Evolutionary conservation across 306 rosid genomes (phyloP).

Genomic region (Pyrus pyrifolia): DNA sequence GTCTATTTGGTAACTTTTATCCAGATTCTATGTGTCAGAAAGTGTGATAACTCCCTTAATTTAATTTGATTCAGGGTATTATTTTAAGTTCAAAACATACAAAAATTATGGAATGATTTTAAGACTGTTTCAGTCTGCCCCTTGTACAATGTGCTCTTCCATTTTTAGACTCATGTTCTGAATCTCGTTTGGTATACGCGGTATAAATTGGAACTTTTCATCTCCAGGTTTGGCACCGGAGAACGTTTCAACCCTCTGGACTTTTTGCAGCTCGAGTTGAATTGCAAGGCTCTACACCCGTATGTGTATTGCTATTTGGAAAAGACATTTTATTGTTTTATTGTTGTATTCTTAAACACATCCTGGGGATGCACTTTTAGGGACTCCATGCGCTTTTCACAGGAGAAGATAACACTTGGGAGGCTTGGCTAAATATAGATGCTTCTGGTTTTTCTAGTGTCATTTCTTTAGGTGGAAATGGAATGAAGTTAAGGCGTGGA

Average conservation of each 20-base stretch:
- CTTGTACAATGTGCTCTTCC: not conserved
- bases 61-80: not conserved
- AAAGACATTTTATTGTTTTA: slow-evolving; percentile 1
- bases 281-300: slow-evolving; percentile 80
- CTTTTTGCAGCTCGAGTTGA: slow-evolving; percentile 97
- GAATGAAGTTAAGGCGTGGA: slow-evolving; percentile 90
- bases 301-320: slow-evolving; percentile 35
- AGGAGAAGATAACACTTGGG: slow-evolving; percentile 95
- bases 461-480: slow-evolving; percentile 53
- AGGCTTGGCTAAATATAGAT: slow-evolving; percentile 89
- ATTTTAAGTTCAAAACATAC: not conserved
- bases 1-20: not conserved
- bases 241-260: slow-evolving; percentile 96
- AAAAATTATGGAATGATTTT: not conserved
- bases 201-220: slow-evolving; percentile 6
- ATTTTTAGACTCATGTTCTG: not conserved
- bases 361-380: slow-evolving; percentile 42
- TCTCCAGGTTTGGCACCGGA: slow-evolving; percentile 85
- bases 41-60: not conserved
- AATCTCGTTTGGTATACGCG: not conserved
- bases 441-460: slow-evolving; percentile 79
- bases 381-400: slow-evolving; percentile 92
- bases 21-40: not conserved
- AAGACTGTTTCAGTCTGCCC: not conserved
- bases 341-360: slow-evolving; percentile 15